Conservation (phyloP, 148 eudicot genomes). For the Cornus florida region DNA sequence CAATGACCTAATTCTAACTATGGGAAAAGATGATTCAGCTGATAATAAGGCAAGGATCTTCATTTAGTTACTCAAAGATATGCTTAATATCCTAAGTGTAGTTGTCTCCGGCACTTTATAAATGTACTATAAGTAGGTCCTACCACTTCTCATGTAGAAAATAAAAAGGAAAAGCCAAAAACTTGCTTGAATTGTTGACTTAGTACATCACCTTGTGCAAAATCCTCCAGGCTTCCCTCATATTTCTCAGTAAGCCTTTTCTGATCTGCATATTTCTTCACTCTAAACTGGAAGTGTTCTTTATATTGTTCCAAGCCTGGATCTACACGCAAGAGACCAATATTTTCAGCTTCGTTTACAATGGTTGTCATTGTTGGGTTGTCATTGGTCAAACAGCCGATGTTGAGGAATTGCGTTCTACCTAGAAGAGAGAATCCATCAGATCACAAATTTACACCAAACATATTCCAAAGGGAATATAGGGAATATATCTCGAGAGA, state of each 20-base stretch:
- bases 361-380: slow-evolving; percentile 40
- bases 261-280: slow-evolving; percentile 72
- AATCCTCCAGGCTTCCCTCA: slow-evolving; percentile 90
- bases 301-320: slow-evolving; percentile 60
- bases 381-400: slow-evolving; percentile 59
- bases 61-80: not conserved
- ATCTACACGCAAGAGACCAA: slow-evolving; percentile 60
- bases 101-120: too few species aligned
- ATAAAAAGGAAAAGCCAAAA: not conserved
- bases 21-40: too few species aligned
- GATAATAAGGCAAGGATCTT: too few species aligned
- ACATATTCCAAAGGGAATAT: not conserved
- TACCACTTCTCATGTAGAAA: not conserved
- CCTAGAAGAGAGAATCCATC: slow-evolving; percentile 32
- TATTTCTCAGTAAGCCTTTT: slow-evolving; percentile 64
- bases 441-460: slow-evolving; percentile 2
- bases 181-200: not conserved
- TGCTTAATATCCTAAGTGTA: too few species aligned
- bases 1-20: too few species aligned
- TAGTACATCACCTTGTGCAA: slow-evolving; percentile 66
- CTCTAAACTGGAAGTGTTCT: slow-evolving; percentile 72
- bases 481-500: not conserved
- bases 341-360: slow-evolving; percentile 43
- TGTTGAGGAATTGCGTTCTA: slow-evolving; percentile 29
- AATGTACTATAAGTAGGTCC: too few species aligned